These are phyloP conservation scores for Pseudogymnoascus sp. DNA, from an alignment of 2,329 filamentous ascomycete species.

Conservation along the genomic window DNA sequence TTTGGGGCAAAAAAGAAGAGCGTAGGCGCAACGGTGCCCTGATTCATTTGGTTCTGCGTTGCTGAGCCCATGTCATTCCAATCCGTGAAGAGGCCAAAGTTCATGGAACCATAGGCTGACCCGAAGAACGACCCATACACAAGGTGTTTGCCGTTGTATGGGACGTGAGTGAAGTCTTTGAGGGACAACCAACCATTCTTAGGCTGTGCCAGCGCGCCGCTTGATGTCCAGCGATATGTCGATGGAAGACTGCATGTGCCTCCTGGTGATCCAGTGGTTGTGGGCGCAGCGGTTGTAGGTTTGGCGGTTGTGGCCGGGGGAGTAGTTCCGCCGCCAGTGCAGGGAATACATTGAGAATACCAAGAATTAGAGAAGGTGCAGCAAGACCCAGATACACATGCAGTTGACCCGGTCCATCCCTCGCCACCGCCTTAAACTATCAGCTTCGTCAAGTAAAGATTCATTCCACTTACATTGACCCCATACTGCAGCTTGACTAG, in stretches of 20 bases:
- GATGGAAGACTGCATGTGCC: constrained; percentile 42
- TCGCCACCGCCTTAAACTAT: constrained; percentile 16
- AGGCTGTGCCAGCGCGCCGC: constrained; percentile 40
- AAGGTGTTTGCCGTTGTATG: constrained; percentile 49
- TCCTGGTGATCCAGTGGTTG: constrained; percentile 4
- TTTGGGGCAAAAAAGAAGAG: constrained; percentile 56
- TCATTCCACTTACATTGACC: background rate
- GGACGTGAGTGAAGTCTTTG: constrained; percentile 52
- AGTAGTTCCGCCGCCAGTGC: constrained; percentile 8
- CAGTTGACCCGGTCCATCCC: constrained; percentile 19
- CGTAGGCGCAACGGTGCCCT: constrained; percentile 46
- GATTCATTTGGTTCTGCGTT: constrained; percentile 42
- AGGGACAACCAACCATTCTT: constrained; percentile 47
- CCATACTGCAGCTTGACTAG: constrained; percentile 3
- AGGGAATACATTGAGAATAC: constrained; percentile 18
- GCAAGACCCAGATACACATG: constrained; percentile 20
- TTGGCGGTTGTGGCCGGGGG: background rate
- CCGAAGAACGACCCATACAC: constrained; percentile 48
- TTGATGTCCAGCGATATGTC: constrained; percentile 47
- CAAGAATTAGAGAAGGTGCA: constrained; percentile 19
- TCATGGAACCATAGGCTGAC: constrained; percentile 47
- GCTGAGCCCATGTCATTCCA: constrained; percentile 43
- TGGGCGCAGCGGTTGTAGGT: background rate
- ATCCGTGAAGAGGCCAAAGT: constrained; percentile 45
- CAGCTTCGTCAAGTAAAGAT: background rate